Evolutionary conservation across 495 filamentous ascomycete species (phyloP), one percentile per base, ranked within the genome.

Genomic region (Schizothecium vesticola): DNA sequence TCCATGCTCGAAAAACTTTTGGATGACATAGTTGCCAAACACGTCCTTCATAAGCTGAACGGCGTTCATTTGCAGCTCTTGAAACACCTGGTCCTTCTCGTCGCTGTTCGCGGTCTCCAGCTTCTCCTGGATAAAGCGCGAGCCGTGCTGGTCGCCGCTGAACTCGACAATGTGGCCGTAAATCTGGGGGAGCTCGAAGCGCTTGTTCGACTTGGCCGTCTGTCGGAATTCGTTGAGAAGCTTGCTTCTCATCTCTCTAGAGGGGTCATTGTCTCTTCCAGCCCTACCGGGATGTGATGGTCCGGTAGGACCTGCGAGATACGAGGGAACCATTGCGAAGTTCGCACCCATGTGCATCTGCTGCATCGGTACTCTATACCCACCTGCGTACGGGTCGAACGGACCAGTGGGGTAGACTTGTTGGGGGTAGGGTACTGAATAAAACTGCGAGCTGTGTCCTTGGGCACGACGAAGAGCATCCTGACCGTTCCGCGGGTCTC

Each of bases 1-100:
- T 31, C 96, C 96, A 74, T 98, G 93, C 79, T 98, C 94, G 71
- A 97, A 98, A 69, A 98, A 88, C 76, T 97, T 98, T 73, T 99
- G 95, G 24, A 98, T 95, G 43, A 99, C 95, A 74, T 98, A 99
- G 78, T 99, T 99, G 21, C 95, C 95, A 75, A 97, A 98, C 16
- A 97, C 90, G 75, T 98, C 96, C 12, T 90, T 94, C 93, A 97
- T 97, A 56, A 98, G 81, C 75, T 94, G 93, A 51, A 97, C 72
- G 10, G 89, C 86, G 72, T 98, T 94, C 0, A 89, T 86, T 70
- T 88, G 84, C 51, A 99, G 91, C 75, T 98, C 96, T 0, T 83
- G 83, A 81, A 97, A 99, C 2, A 98, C 89, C 59, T 90, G 89
- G n/a, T 96, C 92, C 75, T 97, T 97, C 75, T 99, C 95, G 66